Evolutionary conservation across 192 early-diverging fungal species (phyloP), one percentile per base, ranked within the genome.

Genomic region (Podila minutissima): DNA sequence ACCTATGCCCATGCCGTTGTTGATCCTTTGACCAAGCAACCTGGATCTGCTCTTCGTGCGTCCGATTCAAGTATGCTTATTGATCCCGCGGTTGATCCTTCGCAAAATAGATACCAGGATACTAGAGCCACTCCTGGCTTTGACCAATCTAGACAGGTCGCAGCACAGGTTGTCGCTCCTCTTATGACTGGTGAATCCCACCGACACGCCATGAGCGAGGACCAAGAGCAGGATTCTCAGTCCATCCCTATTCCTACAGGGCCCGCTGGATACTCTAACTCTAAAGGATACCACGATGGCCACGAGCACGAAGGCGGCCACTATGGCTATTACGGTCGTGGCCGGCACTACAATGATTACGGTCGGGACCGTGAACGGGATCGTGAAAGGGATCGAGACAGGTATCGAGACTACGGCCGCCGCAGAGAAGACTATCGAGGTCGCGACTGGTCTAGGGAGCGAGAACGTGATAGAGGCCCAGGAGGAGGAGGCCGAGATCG

Each of bases 401-500:
- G 77, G 0, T 72, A 81, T 20, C 77, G 77, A 20, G 77, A 81
- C 7, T 73, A 69, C 49, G 64, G 62, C n/a, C 61, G 58, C 53
- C 49, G 67, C 24, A 58, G 71, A 65, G 38, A 61, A 20, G 77
- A 81, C 37, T 73, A 73, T 57, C 70, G 77, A 15, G 26, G 38
- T 15, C 50, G 77, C 29, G 71, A 81, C 26, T 81, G 77, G 77
- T 81, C 77, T 1, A 38, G 75, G 24, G 75, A 79, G 24, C 59
- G 66, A 11, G 66, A 67, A 0, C 67, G 67, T 12, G 77, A 69
- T 10, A 37, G 76, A 15, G 76, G 24, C 15, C 59, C n/a, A 19
- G 59, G 31, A 53, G 51, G 19, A 72, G 2, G 62, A 32, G 62
- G 33, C 11, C 62, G 37, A 28, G 63, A 65, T 13, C 37, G 63